phyloP scores from a whole-genome alignment of 202 grass and related monocot genomes.

The Alloteropsis angusta region DNA sequence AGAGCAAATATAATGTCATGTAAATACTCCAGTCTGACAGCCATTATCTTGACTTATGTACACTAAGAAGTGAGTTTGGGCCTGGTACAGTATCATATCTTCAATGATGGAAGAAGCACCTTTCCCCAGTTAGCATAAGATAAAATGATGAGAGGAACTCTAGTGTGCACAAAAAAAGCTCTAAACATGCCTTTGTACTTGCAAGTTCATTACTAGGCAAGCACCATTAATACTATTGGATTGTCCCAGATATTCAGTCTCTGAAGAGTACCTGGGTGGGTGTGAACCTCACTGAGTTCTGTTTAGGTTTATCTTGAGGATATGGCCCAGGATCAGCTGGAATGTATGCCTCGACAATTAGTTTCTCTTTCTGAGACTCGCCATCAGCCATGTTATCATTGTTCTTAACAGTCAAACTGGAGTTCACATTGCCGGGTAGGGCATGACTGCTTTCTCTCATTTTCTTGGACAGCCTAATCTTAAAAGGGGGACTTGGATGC shows the following conservation, averaged over 20 bases:
- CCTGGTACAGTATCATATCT: not conserved
- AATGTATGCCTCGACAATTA: conserved; percentile 72
- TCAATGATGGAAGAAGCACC: not conserved
- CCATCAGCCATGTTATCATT: conserved; percentile 31
- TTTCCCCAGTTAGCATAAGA: not conserved
- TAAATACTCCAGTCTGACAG: not conserved
- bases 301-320: conserved; percentile 96
- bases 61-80: not conserved
- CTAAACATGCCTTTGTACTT: not conserved
- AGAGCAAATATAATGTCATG: not conserved
- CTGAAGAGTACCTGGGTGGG: conserved; percentile 68
- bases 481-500: conserved; percentile 64
- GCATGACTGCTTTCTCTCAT: conserved; percentile 65
- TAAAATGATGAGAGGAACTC: not conserved
- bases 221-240: not conserved
- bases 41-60: not conserved
- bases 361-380: conserved; percentile 52
- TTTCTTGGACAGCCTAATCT: conserved; percentile 69
- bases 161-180: not conserved
- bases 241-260: not conserved
- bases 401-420: conserved; percentile 15
- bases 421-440: conserved; percentile 61
- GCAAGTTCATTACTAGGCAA: not conserved
- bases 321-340: conserved; percentile 90
- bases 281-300: conserved; percentile 96